Conservation (phyloP, 345 rosid genomes). For the Arabidopsis suecica region DNA sequence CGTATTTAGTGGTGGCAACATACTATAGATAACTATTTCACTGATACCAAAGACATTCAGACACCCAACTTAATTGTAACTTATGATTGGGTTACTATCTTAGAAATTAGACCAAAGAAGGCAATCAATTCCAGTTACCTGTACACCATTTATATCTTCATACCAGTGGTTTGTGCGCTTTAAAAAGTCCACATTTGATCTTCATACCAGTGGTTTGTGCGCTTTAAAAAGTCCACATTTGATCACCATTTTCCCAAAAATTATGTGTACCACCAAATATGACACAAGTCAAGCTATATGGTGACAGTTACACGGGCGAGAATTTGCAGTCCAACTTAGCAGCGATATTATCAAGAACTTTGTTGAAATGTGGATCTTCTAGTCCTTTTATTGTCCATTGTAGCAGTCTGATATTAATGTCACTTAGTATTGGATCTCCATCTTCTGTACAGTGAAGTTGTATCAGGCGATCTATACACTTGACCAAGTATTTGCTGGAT, state of each 20-base stretch:
- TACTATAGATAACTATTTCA: neutral
- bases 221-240: neutral
- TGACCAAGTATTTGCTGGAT: constrained; percentile 59
- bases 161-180: neutral
- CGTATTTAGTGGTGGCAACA: neutral
- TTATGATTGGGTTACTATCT: neutral
- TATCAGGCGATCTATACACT: constrained; percentile 60
- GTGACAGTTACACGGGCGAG: constrained; percentile 20
- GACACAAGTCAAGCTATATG: constrained; percentile 9
- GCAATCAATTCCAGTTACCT: neutral
- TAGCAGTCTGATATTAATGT: constrained; percentile 58
- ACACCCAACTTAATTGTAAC: neutral
- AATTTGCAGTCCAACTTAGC: constrained; percentile 43
- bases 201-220: neutral
- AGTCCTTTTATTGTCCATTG: constrained; percentile 64
- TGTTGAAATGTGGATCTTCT: constrained; percentile 44
- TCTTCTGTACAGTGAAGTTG: constrained; percentile 47
- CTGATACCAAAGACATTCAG: neutral
- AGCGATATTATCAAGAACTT: constrained; percentile 54
- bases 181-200: neutral
- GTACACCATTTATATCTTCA: neutral
- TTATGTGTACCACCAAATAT: constrained; percentile 3
- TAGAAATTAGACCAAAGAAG: neutral
- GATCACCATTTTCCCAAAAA: neutral
- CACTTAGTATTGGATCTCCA: constrained; percentile 50